Base-by-base conservation (phyloP, 176 grass and related monocot genomes). In the Typha latifolia region DNA sequence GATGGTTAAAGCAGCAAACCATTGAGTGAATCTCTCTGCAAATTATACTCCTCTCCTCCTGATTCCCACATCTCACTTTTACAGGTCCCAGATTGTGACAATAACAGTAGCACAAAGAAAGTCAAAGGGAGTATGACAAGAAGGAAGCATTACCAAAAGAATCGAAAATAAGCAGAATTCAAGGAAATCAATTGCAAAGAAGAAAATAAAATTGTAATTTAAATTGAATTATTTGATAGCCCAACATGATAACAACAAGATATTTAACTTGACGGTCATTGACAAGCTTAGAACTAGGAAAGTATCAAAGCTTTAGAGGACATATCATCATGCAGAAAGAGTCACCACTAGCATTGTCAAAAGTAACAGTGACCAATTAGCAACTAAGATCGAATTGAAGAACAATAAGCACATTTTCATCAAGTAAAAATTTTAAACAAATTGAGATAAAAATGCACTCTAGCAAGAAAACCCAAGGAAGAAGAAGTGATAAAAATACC, bases 41-140 rank as follows among this genome's bases (percentile, higher is more conserved):
- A 69, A 82, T 49, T 62, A 49, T 76, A 93, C 52, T 85, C 89
- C 16, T 75, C 81, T 69, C 66, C 67, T 75, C 67, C 84, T 89
- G 85, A 93, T 63, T 55, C 79, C 89, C 94, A 99, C 76, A 83
- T 81, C 18, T 69, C 86, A 81, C 94, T 97, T 74, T 15, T 80
- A 71, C 59, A 80, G 73, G n/a, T 63, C 72, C 15, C 24, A 82
- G 43, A 80, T 68, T 20, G 7, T 14, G 56, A 29, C 15, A 29
- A 11, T 37, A 61, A 22, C 24, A 15, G 62, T 47, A 81, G 16
- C 47, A 77, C 22, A 14, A 57, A 18, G 31, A 61, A 21, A 68
- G 47, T 43, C 12, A 62, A 69, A 49, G 0, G 14, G 29, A 37
- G 34, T 37, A 5, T 37, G 5, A 8, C 34, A 37, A 37, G 34